Evolutionary conservation across 441 rosid species (phyloP).

Genomic region (Croton setiger): DNA sequence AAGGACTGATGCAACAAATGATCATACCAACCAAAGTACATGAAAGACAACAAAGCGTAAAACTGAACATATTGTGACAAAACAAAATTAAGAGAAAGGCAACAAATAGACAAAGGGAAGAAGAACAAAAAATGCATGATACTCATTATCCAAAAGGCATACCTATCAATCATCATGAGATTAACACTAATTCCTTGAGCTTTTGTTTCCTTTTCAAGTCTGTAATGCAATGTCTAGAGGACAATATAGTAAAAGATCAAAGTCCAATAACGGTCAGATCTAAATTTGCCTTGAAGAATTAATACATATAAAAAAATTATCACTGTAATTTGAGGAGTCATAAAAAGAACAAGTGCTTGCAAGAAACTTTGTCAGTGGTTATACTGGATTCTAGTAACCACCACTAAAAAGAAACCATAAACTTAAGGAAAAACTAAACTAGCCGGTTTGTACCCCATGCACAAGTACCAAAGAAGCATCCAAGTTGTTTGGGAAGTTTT

Average conservation of each 20-base stretch:
- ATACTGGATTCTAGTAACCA: background rate
- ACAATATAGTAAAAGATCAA: background rate
- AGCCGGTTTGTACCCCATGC: background rate
- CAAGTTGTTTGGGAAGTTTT: no score
- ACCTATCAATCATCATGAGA: conserved; percentile 77
- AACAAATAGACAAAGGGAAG: background rate
- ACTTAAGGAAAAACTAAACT: background rate
- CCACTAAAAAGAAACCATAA: background rate
- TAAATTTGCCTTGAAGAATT: background rate
- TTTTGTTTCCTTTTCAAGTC: conserved; percentile 43
- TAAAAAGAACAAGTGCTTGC: background rate
- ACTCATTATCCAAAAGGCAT: background rate
- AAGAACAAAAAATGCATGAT: background rate
- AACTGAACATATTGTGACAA: background rate
- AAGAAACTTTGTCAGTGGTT: background rate
- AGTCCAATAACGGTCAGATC: background rate
- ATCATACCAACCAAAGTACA: background rate
- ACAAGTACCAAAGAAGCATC: background rate
- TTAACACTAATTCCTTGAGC: conserved; percentile 43
- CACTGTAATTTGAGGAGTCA: conserved; percentile 1
- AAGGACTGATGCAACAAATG: background rate
- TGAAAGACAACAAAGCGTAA: background rate
- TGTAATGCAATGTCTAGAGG: conserved; percentile 55
- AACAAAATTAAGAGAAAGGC: background rate
- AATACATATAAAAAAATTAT: background rate